A percentile compares a stretch with the other conserved stretches of the same genome.
Conservation (phyloP, 2,329 filamentous ascomycete genomes). For the Colletotrichum sp. region DNA sequence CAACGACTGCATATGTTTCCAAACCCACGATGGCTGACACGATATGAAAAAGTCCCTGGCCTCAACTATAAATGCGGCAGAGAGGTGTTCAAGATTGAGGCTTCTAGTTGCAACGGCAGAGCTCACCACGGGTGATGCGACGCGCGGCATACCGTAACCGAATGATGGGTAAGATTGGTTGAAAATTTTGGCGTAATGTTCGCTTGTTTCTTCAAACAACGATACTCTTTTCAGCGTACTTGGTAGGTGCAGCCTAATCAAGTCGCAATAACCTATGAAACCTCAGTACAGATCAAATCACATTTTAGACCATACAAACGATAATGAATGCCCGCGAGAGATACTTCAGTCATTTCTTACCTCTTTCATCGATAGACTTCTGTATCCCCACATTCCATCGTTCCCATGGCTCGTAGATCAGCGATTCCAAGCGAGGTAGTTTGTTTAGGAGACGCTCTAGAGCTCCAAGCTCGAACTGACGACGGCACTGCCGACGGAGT, state of each 20-base stretch:
- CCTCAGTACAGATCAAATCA: not conserved
- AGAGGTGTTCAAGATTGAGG: not conserved
- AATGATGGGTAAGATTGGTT: too few species aligned
- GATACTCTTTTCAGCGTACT: not conserved
- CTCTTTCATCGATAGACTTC: too few species aligned
- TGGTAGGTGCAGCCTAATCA: not conserved
- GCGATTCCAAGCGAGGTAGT: not conserved
- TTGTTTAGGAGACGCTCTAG: not conserved
- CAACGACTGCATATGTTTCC: not conserved
- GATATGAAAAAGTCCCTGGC: not conserved
- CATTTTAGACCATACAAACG: rapidly evolving
- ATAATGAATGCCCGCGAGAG: not conserved
- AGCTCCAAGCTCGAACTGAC: not conserved
- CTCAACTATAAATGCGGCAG: not conserved
- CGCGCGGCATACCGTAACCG: too few species aligned
- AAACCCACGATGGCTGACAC: not conserved
- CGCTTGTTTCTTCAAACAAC: not conserved
- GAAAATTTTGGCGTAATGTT: not conserved
- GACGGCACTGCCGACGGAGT: not conserved
- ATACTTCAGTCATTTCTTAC: too few species aligned
- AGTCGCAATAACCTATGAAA: not conserved
- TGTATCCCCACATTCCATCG: not conserved
- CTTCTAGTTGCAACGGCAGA: not conserved
- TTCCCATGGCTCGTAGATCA: not conserved
- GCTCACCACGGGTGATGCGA: not conserved